Evolutionary conservation across 495 filamentous ascomycete genomes (phyloP), one percentile per base, ranked within the genome.

Genomic region (Monascus purpureus): DNA sequence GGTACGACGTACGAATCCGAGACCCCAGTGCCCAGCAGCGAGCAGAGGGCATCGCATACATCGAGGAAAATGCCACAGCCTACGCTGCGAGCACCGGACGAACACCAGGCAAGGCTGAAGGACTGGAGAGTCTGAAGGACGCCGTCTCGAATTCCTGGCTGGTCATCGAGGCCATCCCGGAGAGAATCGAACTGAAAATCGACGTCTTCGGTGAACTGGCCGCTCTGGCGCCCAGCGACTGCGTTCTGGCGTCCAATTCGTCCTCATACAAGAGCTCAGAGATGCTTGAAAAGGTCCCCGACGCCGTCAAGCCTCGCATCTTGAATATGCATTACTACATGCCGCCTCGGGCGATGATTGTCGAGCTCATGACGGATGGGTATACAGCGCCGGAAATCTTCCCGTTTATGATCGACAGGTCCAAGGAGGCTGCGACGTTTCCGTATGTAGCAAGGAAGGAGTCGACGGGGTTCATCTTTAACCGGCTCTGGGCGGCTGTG

Each of bases 291-390:
- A 53, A 59, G 20, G 51, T 72, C n/a, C 38, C 36, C 9, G 37
- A 50, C 26, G 38, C 33, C 57, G 56, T 17, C 17, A 29, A 14
- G 9, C 2, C 28, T 12, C 42, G 39, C 3, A 36, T 45, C 20
- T 32, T 52, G 8, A 75, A 75, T 40, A 61, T 56, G 31, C 68
- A 73, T 47, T 75, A 60, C 38, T 49, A 50, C 13, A 70, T 73
- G 52, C 72, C 69, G 31, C 70, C 69, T 0, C 38, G 36, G 17
- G 56, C 59, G 28, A 40, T 42, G 4, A 52, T 43, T 8, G 67
- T 73, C 3, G 70, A 75, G 49, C 29, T 76, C 31, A 75, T 76
- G 70, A 66, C 69, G 0, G 44, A 47, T 42, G 68, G 68, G 0
- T 31, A 50, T n/a, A 76, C 72, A 11, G 41, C 53, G 17, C 36